Conservation (phyloP, 1,284 basidiomycete species). For the Pseudozyma pruni region DNA sequence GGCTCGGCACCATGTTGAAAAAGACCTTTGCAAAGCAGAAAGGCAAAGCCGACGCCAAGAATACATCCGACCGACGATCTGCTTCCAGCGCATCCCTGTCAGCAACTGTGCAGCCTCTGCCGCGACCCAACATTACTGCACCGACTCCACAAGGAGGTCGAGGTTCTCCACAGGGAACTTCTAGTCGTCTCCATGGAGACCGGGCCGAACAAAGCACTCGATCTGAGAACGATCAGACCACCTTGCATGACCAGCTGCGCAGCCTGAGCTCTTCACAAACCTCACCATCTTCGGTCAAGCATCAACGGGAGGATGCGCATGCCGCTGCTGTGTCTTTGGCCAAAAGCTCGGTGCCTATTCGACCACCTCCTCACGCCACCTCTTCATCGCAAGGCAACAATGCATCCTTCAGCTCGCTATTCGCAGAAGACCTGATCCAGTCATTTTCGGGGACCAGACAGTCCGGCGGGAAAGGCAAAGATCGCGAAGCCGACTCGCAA, state of each 20-base stretch:
- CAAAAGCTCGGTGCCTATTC: slow-evolving; percentile 46
- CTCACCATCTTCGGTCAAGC: slow-evolving; percentile 7
- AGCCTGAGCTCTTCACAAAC: slow-evolving; percentile 4
- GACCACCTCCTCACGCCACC: slow-evolving; percentile 16
- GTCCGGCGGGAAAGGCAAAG: slow-evolving; percentile 29
- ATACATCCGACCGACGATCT: background rate
- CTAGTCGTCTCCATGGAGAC: background rate
- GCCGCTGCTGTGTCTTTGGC: slow-evolving; percentile 32
- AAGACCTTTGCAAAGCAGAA: slow-evolving; percentile 37
- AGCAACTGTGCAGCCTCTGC: slow-evolving; percentile 11
- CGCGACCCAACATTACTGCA: background rate
- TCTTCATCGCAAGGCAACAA: slow-evolving; percentile 19
- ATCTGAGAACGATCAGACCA: background rate
- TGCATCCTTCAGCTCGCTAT: slow-evolving; percentile 38
- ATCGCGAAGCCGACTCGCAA: slow-evolving; percentile 23
- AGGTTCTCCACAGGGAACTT: background rate
- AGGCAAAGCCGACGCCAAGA: background rate
- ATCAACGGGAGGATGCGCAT: slow-evolving; percentile 22
- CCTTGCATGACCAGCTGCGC: background rate
- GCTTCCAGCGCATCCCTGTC: slow-evolving; percentile 9
- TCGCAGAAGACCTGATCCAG: slow-evolving; percentile 41
- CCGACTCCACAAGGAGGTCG: background rate
- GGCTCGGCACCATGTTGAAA: slow-evolving; percentile 38
- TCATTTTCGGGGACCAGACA: slow-evolving; percentile 22
- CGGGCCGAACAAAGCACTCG: background rate